Percentiles rank a stretch among this genome's conserved stretches.
Evolutionary conservation across 73 alveolate genomes (phyloP).

Genomic region (Tetrahymena malaccensis): DNA sequence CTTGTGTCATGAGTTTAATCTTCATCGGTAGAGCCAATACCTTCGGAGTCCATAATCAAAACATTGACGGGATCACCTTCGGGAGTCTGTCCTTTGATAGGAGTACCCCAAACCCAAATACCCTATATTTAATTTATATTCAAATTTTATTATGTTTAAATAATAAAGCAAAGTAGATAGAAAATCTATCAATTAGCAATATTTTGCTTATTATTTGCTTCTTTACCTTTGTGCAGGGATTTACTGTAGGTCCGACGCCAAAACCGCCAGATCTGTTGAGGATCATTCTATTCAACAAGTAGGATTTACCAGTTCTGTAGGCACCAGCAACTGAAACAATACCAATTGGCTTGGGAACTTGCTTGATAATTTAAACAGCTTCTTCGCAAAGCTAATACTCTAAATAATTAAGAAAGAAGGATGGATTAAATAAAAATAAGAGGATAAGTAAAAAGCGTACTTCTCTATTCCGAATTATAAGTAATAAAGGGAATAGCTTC

Average conservation of each 20-base stretch:
- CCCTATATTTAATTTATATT: background rate
- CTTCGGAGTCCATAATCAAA: slow-evolving; percentile 82
- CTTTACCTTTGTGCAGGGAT: slow-evolving; percentile 34
- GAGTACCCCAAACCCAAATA: slow-evolving; percentile 61
- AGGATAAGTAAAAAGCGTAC: background rate
- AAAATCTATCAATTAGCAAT: background rate
- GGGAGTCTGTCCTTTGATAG: background rate
- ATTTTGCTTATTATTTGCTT: background rate
- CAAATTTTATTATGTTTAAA: background rate
- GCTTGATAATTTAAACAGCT: slow-evolving; percentile 67
- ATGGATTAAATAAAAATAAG: background rate
- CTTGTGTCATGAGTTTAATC: slow-evolving; percentile 90
- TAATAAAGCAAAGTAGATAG: background rate
- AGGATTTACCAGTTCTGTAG: slow-evolving; percentile 94
- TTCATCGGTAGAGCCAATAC: slow-evolving; percentile 86
- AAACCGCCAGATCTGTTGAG: slow-evolving; percentile 76
- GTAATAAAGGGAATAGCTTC: slow-evolving; percentile 41
- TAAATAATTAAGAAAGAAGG: background rate
- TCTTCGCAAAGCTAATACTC: slow-evolving; percentile 46
- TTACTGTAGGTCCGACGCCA: slow-evolving; percentile 67
- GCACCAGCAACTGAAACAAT: slow-evolving; percentile 94
- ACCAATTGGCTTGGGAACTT: slow-evolving; percentile 74
- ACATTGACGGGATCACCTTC: slow-evolving; percentile 24
- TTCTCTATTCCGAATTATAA: slow-evolving; percentile 19
- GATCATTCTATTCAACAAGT: slow-evolving; percentile 76